Evolutionary conservation across 176 grass and related monocot species (phyloP).

Genomic region (Hsuehochloa calcarea): DNA sequence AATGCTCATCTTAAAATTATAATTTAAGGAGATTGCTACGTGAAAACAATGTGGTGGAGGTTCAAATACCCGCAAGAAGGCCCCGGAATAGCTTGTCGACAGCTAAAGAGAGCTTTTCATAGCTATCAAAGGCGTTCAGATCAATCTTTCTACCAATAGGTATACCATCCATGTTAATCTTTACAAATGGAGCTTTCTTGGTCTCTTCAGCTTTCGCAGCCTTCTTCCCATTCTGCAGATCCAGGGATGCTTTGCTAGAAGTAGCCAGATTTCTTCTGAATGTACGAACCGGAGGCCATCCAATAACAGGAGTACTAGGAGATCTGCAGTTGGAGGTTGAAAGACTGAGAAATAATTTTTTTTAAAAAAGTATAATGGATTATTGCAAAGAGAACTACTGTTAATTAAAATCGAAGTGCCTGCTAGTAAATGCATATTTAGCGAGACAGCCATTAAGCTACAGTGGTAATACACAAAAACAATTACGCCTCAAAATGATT

Average conservation of each 20-base stretch:
- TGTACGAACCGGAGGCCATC: slow-evolving; percentile 77
- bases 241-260: slow-evolving; percentile 39
- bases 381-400: background rate
- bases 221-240: slow-evolving; percentile 32
- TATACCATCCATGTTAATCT: slow-evolving; percentile 77
- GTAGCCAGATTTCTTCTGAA: slow-evolving; percentile 82
- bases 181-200: slow-evolving; percentile 54
- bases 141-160: slow-evolving; percentile 70
- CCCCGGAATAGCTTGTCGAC: slow-evolving; percentile 52
- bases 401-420: background rate
- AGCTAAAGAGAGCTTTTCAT: slow-evolving; percentile 49
- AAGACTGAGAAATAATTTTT: background rate
- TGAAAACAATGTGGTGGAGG: background rate
- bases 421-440: background rate
- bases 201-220: slow-evolving; percentile 23
- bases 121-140: slow-evolving; percentile 43
- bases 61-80: slow-evolving; percentile 53
- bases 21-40: background rate
- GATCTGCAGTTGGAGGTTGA: slow-evolving; percentile 34
- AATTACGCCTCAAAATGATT: background rate
- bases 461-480: background rate
- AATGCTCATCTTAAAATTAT: background rate
- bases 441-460: background rate
- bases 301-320: slow-evolving; percentile 53
- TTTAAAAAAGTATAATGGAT: background rate